Evolutionary conservation across 2,329 filamentous ascomycete species (phyloP), one percentile per base, ranked within the genome.

Genomic region (Aspergillus sp.): DNA sequence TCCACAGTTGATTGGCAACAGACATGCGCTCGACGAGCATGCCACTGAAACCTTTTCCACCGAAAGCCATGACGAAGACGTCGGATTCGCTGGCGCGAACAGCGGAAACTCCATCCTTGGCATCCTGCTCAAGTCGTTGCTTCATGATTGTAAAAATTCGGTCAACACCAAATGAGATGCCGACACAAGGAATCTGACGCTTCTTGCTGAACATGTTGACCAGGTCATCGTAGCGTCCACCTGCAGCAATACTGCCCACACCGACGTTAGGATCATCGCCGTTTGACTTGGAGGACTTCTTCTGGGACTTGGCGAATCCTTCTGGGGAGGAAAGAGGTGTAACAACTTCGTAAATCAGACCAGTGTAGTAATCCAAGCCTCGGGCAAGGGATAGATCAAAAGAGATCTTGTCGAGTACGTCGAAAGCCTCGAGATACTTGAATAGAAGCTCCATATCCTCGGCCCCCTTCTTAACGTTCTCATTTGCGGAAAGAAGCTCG

Each of bases 1-100:
- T 87, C 91, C 93, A 96, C 50, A 98, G 80, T 63, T 82, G 82
- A 64, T 86, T 83, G 58, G 88, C 88, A 39, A 98, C 83, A 24
- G 86, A 80, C 86, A 97, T 93, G 64, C 93, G 89, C 80, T 97
- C 89, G 64, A 87, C 86, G 54, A 96, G 77, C 62, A 96, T 80
- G 46, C 91, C 91, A 15, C 83, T 88, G 74, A 93, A 93, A 19
- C 87, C 89, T 76, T 93, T 93, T 53, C 90, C 89, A 54, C 91
- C 93, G 70, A 97, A 92, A 0, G 92, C 92, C 92, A 98, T 98
- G 69, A 98, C 89, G 75, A 87, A 97, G 46, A 93, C 92, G 70
- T 98, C 93, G 3, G 93, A 88, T 66, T 95, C 89, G 69, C 88
- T 91, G 63, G 82, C 82, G 62, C 89, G 81, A 52, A 86, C 77